These are phyloP conservation scores for Endotrypanum monterogeii DNA, from an alignment of 208 protist species.

Conservation along the genomic window DNA sequence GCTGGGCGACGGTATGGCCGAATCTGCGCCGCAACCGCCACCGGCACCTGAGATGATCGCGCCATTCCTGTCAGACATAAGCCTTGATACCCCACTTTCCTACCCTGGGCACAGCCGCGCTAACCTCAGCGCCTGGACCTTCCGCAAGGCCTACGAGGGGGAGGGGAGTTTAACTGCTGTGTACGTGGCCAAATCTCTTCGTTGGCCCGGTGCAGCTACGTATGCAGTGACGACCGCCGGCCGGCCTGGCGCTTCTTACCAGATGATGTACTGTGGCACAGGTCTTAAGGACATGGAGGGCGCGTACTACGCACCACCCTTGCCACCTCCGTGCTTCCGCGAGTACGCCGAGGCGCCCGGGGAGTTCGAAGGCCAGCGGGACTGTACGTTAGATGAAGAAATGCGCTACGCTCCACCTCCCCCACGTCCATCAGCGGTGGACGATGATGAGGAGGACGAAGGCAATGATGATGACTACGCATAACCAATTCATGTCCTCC, in stretches of 20 bases:
- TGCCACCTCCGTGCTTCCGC: slow-evolving; percentile 68
- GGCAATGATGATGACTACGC: slow-evolving; percentile 50
- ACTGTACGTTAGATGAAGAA: slow-evolving; percentile 89
- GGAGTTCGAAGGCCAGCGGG: slow-evolving; percentile 73
- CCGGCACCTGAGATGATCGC: slow-evolving; percentile 77
- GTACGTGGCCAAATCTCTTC: slow-evolving; percentile 79
- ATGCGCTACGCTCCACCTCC: slow-evolving; percentile 82
- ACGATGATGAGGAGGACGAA: slow-evolving; percentile 80
- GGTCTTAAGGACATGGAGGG: slow-evolving; percentile 82
- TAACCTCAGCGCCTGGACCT: slow-evolving; percentile 81
- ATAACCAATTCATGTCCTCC: not conserved
- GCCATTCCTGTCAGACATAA: slow-evolving; percentile 82
- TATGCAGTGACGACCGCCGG: slow-evolving; percentile 73
- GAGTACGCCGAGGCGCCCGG: slow-evolving; percentile 72
- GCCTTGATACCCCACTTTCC: slow-evolving; percentile 64
- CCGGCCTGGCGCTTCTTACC: slow-evolving; percentile 69
- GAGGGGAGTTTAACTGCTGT: slow-evolving; percentile 67
- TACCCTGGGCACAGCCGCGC: slow-evolving; percentile 81
- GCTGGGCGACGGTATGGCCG: slow-evolving; percentile 14
- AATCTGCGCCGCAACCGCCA: slow-evolving; percentile 20
- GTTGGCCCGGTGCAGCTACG: slow-evolving; percentile 87
- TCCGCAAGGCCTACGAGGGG: slow-evolving; percentile 82
- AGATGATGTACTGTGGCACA: slow-evolving; percentile 85
- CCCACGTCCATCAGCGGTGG: slow-evolving; percentile 39
- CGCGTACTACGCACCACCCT: slow-evolving; percentile 62